Evolutionary conservation across 805 yeast species (phyloP), one percentile per base, ranked within the genome.

Genomic region (Monosporozyma aerobia): DNA sequence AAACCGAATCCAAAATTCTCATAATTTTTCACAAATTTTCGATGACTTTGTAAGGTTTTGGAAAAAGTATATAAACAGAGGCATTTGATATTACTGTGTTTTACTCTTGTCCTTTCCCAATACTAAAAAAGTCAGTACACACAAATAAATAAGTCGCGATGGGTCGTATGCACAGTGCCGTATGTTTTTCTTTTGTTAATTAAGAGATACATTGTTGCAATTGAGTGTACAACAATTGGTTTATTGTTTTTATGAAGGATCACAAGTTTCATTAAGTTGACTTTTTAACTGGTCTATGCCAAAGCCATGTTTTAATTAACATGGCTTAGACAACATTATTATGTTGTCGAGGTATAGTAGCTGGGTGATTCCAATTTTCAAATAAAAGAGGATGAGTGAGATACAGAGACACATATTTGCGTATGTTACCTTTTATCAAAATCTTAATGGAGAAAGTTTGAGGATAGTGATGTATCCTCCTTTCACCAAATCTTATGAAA

Each of bases 161-260:
- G 99, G 99, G 96, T 90, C 96, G 99, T 82, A 84, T 92, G 90
- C 98, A 92, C 89, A 87, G 96, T 80, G 79, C 87, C 77, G 95
- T 87, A 86, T 81, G 95, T 86, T 76, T 40, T 44, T 27, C 29
- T 39, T 39, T 11, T 22, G 3, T 39, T 37, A n/a, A 40, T n/a
- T 47, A 16, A 7, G 16, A 35, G 7, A 35, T 35, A 35, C n/a
- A 35, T 35, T 19, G 39, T 35, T 35, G 39, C 39, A 35, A 35
- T 35, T 35, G 39, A 35, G 39, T 35, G 35, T 35, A 35, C 16
- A 35, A 2, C 19, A 33, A 32, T 33, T 4, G 48, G 43, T 2
- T 8, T 33, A 39, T 16, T 39, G 10, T 51, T 35, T 46, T 37
- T 16, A 14, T 47, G 39, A 19, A 44, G 58, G 56, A 53, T 56